Evolutionary conservation across 768 basidiomycete species (phyloP).

Genomic region (Mycena galopus): DNA sequence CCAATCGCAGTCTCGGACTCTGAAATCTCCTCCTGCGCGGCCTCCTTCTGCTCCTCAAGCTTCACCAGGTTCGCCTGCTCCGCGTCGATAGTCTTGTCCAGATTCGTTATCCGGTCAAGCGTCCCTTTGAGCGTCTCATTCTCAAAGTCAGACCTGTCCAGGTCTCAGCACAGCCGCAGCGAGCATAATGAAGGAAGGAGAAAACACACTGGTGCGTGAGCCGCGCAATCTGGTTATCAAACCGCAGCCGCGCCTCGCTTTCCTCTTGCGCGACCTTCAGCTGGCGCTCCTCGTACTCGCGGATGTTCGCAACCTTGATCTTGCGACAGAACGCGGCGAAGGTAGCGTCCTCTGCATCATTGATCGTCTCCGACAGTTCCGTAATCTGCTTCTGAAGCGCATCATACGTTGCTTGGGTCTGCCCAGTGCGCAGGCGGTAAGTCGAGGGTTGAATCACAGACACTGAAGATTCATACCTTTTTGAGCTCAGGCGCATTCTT

Average conservation of each 20-base stretch:
- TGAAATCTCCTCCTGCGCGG: slow-evolving; percentile 71
- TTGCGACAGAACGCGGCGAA: slow-evolving; percentile 84
- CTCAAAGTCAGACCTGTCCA: slow-evolving; percentile 83
- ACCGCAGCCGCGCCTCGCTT: slow-evolving; percentile 84
- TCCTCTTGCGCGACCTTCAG: slow-evolving; percentile 91
- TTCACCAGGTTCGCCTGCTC: slow-evolving; percentile 68
- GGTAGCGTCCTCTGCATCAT: slow-evolving; percentile 84
- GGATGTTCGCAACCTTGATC: slow-evolving; percentile 85
- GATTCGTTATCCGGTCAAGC: slow-evolving; percentile 70
- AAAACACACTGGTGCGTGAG: slow-evolving; percentile 83
- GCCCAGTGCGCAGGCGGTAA: not conserved
- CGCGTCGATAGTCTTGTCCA: slow-evolving; percentile 63
- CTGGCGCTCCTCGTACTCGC: slow-evolving; percentile 95
- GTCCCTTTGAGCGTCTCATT: slow-evolving; percentile 76
- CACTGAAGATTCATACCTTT: slow-evolving; percentile 60
- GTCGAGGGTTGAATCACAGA: not conserved
- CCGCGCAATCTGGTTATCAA: slow-evolving; percentile 88
- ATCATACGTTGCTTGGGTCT: slow-evolving; percentile 70
- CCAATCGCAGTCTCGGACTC: slow-evolving; percentile 67
- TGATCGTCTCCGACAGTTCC: slow-evolving; percentile 67
- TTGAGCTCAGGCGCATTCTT: slow-evolving; percentile 76
- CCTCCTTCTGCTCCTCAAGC: slow-evolving; percentile 66
- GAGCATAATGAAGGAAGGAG: not conserved
- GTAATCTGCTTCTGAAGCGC: slow-evolving; percentile 68
- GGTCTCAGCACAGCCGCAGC: slow-evolving; percentile 12